phyloP scores from a whole-genome alignment of 768 basidiomycete species.

The Russula griseocarnosa region DNA sequence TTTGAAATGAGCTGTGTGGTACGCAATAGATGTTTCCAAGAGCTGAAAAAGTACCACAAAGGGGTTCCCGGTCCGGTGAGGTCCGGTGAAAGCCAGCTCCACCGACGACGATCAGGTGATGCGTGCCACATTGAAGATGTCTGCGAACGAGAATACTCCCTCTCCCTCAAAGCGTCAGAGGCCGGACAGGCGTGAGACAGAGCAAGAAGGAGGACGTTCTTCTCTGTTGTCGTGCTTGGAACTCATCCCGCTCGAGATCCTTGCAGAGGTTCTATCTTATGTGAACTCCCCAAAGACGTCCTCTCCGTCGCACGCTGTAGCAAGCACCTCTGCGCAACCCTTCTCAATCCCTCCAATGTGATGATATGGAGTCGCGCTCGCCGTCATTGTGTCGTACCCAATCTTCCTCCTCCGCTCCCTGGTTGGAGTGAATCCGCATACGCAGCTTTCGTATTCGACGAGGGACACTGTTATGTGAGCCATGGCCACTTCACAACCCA shows the following conservation, averaged over 20 bases:
- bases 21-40: conserved; percentile 72
- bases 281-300: conserved; percentile 51
- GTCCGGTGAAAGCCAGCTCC: too few relatives aligned
- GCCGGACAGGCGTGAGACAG: background rate
- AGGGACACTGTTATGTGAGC: conserved; percentile 53
- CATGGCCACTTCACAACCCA: background rate
- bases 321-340: conserved; percentile 49
- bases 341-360: conserved; percentile 43
- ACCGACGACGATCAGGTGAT: too few relatives aligned
- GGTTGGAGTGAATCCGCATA: conserved; percentile 54
- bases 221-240: conserved; percentile 13
- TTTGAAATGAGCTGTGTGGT: conserved; percentile 72
- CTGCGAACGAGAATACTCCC: background rate
- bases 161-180: conserved; percentile 1
- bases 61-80: too few relatives aligned
- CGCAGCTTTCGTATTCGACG: conserved; percentile 61
- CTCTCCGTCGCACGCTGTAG: conserved; percentile 57
- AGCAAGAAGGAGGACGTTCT: background rate
- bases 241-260: conserved; percentile 55
- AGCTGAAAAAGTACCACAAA: conserved; percentile 84
- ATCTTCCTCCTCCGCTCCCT: conserved; percentile 43
- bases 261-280: conserved; percentile 56
- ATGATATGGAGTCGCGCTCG: conserved; percentile 62
- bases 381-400: conserved; percentile 33
- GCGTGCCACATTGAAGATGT: too few relatives aligned